Evolutionary conservation across 495 filamentous ascomycete genomes (phyloP).

Genomic region (Entonaema liquescens): DNA sequence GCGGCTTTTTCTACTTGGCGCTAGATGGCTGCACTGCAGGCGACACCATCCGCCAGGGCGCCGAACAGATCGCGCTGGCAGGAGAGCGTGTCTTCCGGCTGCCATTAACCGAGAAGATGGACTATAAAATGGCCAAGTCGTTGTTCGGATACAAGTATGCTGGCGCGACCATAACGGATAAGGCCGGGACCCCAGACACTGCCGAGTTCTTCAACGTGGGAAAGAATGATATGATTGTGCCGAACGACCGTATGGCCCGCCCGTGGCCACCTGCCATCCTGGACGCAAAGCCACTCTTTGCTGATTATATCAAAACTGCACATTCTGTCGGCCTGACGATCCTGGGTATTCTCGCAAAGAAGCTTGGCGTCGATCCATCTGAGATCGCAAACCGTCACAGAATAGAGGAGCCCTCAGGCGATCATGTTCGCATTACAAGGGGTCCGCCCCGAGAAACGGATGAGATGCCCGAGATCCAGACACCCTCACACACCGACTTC

Average conservation of each 20-base stretch:
- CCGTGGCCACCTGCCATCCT: slow-evolving; percentile 59
- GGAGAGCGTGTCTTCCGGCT: slow-evolving; percentile 59
- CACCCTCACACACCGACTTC: slow-evolving; percentile 49
- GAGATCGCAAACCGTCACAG: slow-evolving; percentile 61
- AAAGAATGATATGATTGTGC: slow-evolving; percentile 58
- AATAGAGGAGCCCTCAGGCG: slow-evolving; percentile 59
- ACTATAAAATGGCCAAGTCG: slow-evolving; percentile 55
- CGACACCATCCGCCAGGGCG: slow-evolving; percentile 53
- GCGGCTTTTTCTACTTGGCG: slow-evolving; percentile 73
- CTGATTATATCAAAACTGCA: slow-evolving; percentile 57
- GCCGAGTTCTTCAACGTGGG: slow-evolving; percentile 72
- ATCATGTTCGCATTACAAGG: slow-evolving; percentile 64
- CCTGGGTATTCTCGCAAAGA: slow-evolving; percentile 58
- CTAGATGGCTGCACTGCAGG: slow-evolving; percentile 54
- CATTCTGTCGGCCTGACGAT: slow-evolving; percentile 61
- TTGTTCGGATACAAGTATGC: slow-evolving; percentile 68
- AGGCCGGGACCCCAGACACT: slow-evolving; percentile 61
- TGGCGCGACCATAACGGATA: slow-evolving; percentile 60
- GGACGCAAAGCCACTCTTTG: slow-evolving; percentile 51
- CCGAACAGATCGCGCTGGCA: slow-evolving; percentile 57
- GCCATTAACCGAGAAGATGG: slow-evolving; percentile 61
- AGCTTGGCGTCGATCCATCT: slow-evolving; percentile 58
- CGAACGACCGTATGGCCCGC: slow-evolving; percentile 50
- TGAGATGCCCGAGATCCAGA: slow-evolving; percentile 46
- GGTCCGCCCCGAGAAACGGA: slow-evolving; percentile 40